Conservation (phyloP, 2,329 filamentous ascomycete species). For the Kalmusia sp. region DNA sequence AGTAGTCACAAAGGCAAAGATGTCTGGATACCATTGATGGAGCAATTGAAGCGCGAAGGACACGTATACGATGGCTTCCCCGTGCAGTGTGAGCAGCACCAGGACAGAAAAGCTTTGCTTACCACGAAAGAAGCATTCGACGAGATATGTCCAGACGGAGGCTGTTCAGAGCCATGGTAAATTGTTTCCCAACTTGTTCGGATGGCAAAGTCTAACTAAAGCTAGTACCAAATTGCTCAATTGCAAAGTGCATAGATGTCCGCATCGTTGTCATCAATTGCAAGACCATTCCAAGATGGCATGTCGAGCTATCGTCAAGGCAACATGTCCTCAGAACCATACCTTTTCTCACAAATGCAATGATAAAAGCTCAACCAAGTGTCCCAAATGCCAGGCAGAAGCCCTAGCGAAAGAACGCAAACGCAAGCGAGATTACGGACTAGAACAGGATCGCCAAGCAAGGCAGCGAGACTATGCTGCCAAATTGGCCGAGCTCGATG, state of each 20-base stretch:
- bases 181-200: constrained; percentile 21
- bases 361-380: constrained; percentile 45
- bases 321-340: constrained; percentile 63
- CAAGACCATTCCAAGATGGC: constrained; percentile 64
- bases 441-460: constrained; percentile 58
- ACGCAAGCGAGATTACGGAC: constrained; percentile 54
- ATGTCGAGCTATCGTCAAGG: constrained; percentile 53
- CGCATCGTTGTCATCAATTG: constrained; percentile 67
- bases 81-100: constrained; percentile 44
- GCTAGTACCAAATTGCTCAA: constrained; percentile 57
- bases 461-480: constrained; percentile 55
- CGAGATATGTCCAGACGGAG: constrained; percentile 70
- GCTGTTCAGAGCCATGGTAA: constrained; percentile 70
- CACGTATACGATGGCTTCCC: constrained; percentile 52
- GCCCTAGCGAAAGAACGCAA: constrained; percentile 54
- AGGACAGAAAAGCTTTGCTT: constrained; percentile 54
- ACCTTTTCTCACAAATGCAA: constrained; percentile 57
- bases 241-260: constrained; percentile 68
- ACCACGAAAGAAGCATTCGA: constrained; percentile 65
- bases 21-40: constrained; percentile 66
- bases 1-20: constrained; percentile 63
- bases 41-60: constrained; percentile 58
- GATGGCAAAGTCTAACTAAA: constrained; percentile 16
- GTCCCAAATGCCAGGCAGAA: constrained; percentile 61
- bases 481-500: constrained; percentile 58